These are phyloP conservation scores for Mycena olivaceomarginata DNA, from an alignment of 768 basidiomycete genomes.

Conservation along the genomic window DNA sequence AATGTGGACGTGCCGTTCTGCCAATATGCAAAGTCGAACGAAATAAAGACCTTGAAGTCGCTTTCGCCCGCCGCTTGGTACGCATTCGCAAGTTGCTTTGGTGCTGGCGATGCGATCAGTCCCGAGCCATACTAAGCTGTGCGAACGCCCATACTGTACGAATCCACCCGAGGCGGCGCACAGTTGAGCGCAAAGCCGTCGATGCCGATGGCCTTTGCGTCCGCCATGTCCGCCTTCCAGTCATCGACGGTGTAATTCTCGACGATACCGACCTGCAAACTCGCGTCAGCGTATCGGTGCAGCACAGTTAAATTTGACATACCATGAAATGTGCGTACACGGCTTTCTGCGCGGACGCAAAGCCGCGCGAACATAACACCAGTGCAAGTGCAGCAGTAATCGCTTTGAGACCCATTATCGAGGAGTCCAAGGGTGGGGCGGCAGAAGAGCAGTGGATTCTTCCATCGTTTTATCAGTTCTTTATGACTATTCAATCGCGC, in stretches of 20 bases:
- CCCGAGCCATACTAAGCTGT: background rate
- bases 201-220: conserved; percentile 36
- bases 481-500: background rate
- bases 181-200: conserved; percentile 66
- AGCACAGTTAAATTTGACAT: background rate
- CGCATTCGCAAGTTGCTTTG: conserved; percentile 57
- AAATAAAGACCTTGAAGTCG: conserved; percentile 59
- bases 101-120: conserved; percentile 29
- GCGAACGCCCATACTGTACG: conserved; percentile 47
- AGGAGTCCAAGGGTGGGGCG: background rate
- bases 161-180: conserved; percentile 51
- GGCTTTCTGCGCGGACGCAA: conserved; percentile 28
- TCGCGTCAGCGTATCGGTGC: background rate
- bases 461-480: background rate
- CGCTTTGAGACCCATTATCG: conserved; percentile 18
- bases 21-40: conserved; percentile 58
- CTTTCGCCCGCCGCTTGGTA: conserved; percentile 57
- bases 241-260: conserved; percentile 37
- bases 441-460: background rate
- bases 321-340: conserved; percentile 42
- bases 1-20: conserved; percentile 45
- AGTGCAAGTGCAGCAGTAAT: conserved; percentile 10
- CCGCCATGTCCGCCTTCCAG: conserved; percentile 35
- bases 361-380: background rate
- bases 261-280: conserved; percentile 37